Conservation (phyloP, 2,329 filamentous ascomycete species). For the Mycocentrospora acerina region DNA sequence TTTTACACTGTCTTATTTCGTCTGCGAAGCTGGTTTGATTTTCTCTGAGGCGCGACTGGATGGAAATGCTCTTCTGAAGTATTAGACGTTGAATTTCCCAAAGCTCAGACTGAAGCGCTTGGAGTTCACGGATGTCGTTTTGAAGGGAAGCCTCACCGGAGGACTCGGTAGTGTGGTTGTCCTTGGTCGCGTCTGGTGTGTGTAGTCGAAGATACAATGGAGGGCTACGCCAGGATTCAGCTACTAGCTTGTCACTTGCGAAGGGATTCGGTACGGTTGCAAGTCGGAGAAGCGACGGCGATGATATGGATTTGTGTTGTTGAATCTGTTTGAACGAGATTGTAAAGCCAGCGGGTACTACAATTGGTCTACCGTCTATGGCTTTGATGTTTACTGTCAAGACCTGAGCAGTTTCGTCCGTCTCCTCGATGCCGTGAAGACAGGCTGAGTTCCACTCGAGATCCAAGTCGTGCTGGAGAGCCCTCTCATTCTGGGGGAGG, state of each 20-base stretch:
- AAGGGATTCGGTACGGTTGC: constrained; percentile 35
- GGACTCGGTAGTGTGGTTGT: constrained; percentile 12
- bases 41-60: constrained; percentile 33
- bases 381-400: constrained; percentile 43
- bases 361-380: constrained; percentile 38
- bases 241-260: constrained; percentile 25
- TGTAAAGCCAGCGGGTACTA: constrained; percentile 39
- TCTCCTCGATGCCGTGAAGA: constrained; percentile 34
- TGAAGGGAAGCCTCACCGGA: constrained; percentile 26
- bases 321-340: constrained; percentile 42
- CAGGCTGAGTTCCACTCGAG: constrained; percentile 44
- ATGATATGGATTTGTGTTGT: constrained; percentile 19
- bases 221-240: constrained; percentile 42
- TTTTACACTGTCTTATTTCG: constrained; percentile 47
- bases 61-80: constrained; percentile 37
- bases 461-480: constrained; percentile 37
- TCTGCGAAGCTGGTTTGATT: constrained; percentile 38
- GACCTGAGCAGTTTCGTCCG: constrained; percentile 38
- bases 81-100: constrained; percentile 41
- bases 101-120: constrained; percentile 42
- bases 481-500: constrained; percentile 36
- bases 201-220: constrained; percentile 35
- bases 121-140: constrained; percentile 45
- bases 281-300: constrained; percentile 40
- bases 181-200: not conserved